Evolutionary conservation across 108 stramenopile species (phyloP), one percentile per base, ranked within the genome.

Genomic region (Nitzschia putrida): DNA sequence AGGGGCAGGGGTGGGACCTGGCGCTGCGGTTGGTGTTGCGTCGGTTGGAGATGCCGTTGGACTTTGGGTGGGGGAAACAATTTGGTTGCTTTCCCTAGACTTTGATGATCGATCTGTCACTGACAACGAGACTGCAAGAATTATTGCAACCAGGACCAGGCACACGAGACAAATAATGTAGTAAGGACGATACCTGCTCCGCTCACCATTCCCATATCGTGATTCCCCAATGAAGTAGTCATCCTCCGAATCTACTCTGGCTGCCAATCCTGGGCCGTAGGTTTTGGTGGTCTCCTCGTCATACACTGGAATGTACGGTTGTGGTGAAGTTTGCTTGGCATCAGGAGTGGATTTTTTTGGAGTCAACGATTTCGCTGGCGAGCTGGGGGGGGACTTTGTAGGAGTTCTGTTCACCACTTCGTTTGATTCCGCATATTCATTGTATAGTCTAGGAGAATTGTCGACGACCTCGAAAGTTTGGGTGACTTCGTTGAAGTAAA

Each of bases 251-350:
- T 23, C 29, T 4, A 34, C 29, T 34, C 29, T 34, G 29, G 29
- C 29, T 3, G 29, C 29, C 4, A 34, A 34, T 34, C 29, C 29
- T 3, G 29, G 29, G 29, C 29, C 29, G 29, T 34, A 34, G 29
- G 1, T 34, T 34, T 34, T 34, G 29, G 29, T 34, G 3, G 4
- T 34, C 29, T 34, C 25, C 8, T 56, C 55, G 63, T 44, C 63
- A 22, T 45, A 8, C 10, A 66, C 38, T 13, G 38, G 66, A 26
- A 66, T 49, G 47, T 49, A 49, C 29, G 29, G 29, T 34, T 34
- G 29, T 1, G 29, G 29, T 34, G 29, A 34, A 34, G 29, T 4
- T 34, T 34, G 29, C 29, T 34, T 34, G 3, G 29, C 29, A 4
- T 34, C 29, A 34, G 29, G 29, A 3, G 29, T 34, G 1, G 29